phyloP scores from a whole-genome alignment of 2,329 filamentous ascomycete species.

The Penicillium palitans region DNA sequence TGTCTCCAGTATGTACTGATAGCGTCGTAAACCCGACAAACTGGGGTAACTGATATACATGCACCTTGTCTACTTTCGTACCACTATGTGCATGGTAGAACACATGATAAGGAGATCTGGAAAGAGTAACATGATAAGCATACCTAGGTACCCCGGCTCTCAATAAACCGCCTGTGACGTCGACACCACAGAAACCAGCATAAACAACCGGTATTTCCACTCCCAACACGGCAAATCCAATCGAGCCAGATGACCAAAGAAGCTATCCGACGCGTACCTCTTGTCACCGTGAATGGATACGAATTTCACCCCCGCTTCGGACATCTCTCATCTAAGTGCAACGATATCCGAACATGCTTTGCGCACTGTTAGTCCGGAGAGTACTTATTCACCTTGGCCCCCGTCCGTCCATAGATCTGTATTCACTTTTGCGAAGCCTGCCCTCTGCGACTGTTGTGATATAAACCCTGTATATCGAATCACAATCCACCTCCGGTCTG shows the following conservation, averaged over 20 bases:
- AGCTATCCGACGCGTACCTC: slow-evolving; percentile 15
- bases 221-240: slow-evolving; percentile 29
- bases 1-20: background rate
- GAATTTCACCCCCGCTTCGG: slow-evolving; percentile 20
- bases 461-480: background rate
- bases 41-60: background rate
- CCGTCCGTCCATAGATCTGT: background rate
- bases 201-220: slow-evolving; percentile 18
- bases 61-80: background rate
- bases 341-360: slow-evolving; percentile 1
- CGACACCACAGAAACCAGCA: background rate
- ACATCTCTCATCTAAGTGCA: slow-evolving; percentile 9
- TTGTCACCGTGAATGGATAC: slow-evolving; percentile 6
- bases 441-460: background rate
- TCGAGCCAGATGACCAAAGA: slow-evolving; percentile 17
- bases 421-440: background rate
- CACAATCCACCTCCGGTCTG: background rate
- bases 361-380: background rate
- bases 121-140: slow-evolving; percentile 1
- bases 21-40: background rate
- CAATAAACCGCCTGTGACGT: slow-evolving; percentile 8
- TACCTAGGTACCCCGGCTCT: background rate
- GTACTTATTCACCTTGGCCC: slow-evolving; percentile 14
- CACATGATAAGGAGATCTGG: background rate
- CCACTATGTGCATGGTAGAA: background rate